These are phyloP conservation scores for Jackrogersella multiformis DNA, from an alignment of 495 filamentous ascomycete species.

Conservation along the genomic window DNA sequence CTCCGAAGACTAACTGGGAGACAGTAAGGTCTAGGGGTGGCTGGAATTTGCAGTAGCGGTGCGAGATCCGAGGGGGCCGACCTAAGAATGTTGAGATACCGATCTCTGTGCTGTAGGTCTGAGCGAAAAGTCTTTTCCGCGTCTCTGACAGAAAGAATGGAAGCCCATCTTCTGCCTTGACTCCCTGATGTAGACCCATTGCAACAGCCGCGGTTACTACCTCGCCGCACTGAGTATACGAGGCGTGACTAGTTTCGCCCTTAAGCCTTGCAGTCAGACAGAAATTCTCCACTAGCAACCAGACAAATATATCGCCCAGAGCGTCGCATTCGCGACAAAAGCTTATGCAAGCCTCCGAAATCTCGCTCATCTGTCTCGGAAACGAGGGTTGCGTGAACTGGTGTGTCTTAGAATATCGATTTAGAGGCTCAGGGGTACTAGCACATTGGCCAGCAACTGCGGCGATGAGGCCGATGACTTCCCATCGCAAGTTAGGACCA, in stretches of 20 bases:
- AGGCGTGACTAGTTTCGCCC: conserved; percentile 40
- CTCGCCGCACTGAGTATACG: conserved; percentile 44
- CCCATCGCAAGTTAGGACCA: conserved; percentile 46
- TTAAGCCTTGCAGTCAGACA: conserved; percentile 34
- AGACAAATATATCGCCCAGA: conserved; percentile 42
- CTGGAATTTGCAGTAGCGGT: conserved; percentile 46
- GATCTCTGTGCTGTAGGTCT: conserved; percentile 42
- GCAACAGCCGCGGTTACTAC: conserved; percentile 34
- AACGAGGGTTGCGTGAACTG: conserved; percentile 35
- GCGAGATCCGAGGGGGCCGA: conserved; percentile 44
- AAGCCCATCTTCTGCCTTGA: conserved; percentile 34
- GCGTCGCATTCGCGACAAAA: conserved; percentile 45
- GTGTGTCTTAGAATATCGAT: conserved; percentile 35
- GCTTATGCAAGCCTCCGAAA: conserved; percentile 41
- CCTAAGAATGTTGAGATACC: conserved; percentile 42
- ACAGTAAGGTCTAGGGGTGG: conserved; percentile 41
- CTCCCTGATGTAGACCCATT: conserved; percentile 44
- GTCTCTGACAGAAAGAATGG: conserved; percentile 45
- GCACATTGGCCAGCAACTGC: conserved; percentile 43
- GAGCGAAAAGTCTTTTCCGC: conserved; percentile 34
- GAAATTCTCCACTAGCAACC: conserved; percentile 45
- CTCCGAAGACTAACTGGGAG: conserved; percentile 34
- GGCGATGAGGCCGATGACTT: conserved; percentile 48
- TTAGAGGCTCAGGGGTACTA: conserved; percentile 35
- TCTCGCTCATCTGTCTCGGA: conserved; percentile 40